phyloP scores from a whole-genome alignment of 1,284 basidiomycete genomes.

The Erythrobasidium hasegawianum region DNA sequence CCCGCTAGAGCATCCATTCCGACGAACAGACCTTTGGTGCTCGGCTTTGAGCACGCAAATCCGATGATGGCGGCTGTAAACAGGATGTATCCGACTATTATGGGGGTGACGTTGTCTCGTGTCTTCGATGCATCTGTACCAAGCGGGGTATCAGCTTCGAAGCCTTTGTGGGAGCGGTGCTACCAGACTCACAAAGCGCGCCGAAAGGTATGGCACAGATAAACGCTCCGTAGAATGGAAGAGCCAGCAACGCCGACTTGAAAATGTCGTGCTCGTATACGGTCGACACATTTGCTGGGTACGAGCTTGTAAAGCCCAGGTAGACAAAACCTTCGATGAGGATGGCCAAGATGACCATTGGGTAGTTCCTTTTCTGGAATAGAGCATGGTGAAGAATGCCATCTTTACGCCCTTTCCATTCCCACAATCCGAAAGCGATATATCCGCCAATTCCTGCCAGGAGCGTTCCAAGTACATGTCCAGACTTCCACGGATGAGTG shows the following conservation, averaged over 20 bases:
- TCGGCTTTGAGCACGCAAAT: slow-evolving; percentile 1
- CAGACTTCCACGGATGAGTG: slow-evolving; percentile 48
- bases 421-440: slow-evolving; percentile 14
- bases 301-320: slow-evolving; percentile 14
- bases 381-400: slow-evolving; percentile 42
- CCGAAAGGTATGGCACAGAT: slow-evolving; percentile 12
- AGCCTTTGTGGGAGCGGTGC: too few species aligned
- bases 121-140: slow-evolving; percentile 10
- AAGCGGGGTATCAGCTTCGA: too few species aligned
- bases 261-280: slow-evolving; percentile 33
- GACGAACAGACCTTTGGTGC: slow-evolving; percentile 5
- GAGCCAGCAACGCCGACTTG: slow-evolving; percentile 9
- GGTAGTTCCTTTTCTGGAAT: slow-evolving; percentile 40
- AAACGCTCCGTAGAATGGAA: slow-evolving; percentile 30
- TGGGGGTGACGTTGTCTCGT: slow-evolving; percentile 15
- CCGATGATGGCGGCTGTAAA: slow-evolving; percentile 13
- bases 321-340: slow-evolving; percentile 34
- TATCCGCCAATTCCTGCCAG: slow-evolving; percentile 9
- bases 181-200: neutral
- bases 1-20: slow-evolving; percentile 16
- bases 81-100: slow-evolving; percentile 17
- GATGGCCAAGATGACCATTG: slow-evolving; percentile 37
- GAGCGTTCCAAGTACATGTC: slow-evolving; percentile 30
- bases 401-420: slow-evolving; percentile 22
- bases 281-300: slow-evolving; percentile 14